A percentile compares a stretch with the other conserved stretches of the same genome.
phyloP scores from a whole-genome alignment of 164 flowering plant species.

The Vitis riparia region DNA sequence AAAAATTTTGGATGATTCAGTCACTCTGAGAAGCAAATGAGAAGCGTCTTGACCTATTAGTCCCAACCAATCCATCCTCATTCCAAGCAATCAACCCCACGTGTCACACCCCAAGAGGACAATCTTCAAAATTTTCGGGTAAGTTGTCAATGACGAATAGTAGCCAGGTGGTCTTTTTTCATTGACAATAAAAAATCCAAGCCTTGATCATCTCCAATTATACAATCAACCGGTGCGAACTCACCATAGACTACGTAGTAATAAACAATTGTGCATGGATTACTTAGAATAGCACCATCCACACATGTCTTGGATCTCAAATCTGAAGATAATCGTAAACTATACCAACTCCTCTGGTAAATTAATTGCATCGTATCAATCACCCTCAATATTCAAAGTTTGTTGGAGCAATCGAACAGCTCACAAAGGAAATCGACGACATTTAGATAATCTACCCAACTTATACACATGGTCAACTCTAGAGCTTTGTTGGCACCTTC shows the following conservation, averaged over 20 bases:
- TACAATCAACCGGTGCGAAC: not conserved
- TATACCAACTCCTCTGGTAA: not conserved
- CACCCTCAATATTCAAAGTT: slow-evolving; percentile 27
- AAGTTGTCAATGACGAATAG: slow-evolving; percentile 12
- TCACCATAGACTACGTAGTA: not conserved
- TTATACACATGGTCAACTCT: slow-evolving; percentile 21
- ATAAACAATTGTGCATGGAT: slow-evolving; percentile 13
- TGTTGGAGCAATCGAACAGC: slow-evolving; percentile 23
- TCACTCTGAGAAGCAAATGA: too few species aligned
- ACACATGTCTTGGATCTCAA: slow-evolving; percentile 26
- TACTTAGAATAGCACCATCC: slow-evolving; percentile 6
- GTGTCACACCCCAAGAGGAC: not conserved
- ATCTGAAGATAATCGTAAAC: slow-evolving; percentile 7
- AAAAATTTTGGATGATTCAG: too few species aligned
- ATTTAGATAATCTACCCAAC: slow-evolving; percentile 14
- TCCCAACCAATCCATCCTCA: too few species aligned
- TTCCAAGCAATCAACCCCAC: not conserved
- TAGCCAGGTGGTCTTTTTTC: slow-evolving; percentile 2
- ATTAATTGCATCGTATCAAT: not conserved
- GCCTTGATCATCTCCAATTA: not conserved
- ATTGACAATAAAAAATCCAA: not conserved
- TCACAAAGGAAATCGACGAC: slow-evolving; percentile 8
- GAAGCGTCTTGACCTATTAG: too few species aligned
- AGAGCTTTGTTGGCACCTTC: slow-evolving; percentile 8
- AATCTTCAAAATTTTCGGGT: slow-evolving; percentile 1